Base-by-base conservation (phyloP, 2,329 filamentous ascomycete genomes). In the Arthrobotrys conoides region DNA sequence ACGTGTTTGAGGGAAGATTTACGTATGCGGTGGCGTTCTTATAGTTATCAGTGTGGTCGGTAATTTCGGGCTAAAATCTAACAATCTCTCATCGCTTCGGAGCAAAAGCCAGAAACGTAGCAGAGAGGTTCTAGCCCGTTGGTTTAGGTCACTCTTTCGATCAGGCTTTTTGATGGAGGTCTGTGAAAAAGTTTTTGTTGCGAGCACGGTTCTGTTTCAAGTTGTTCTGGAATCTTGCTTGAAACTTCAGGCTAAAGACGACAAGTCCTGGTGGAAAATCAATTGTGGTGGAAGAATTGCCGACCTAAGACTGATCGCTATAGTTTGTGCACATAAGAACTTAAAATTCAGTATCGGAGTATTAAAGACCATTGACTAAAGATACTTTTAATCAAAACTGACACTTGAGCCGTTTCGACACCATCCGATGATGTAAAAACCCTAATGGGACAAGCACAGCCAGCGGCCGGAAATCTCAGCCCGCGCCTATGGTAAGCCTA, bases 51-150 rank as follows among this genome's bases (percentile, higher is more conserved):
- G 51, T 27, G 38, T 72, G 38, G 38, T 36, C 30, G 24, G 30
- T 30, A 77, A 77, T 77, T 71, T 77, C 73, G 73, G 73, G 73
- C 51, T 61, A 71, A 71, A 77, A 57, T 61, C 61, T 48, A 53
- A 33, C 68, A 53, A 51, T 64, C 36, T 61, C 33, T 76, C 44
- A 53, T 49, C 46, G 57, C 22, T 69, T 59, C 65, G 66, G 72
- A 71, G 61, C 20, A 68, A 63, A 18, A 30, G 51, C 59, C 51
- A 51, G 44, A 68, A 77, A 55, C 49, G 63, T 61, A 22, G 3
- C n/a, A 67, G 48, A 49, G 33, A 67, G 51, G 49, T 64, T 51
- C 33, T 46, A n/a, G 66, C 57, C 57, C 53, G 41, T 20, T 27
- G 27, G 65, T 22, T 64, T 8, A 36, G 57, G 36, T 22, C 57